These are phyloP conservation scores for Paramecium sexaurelia DNA, from an alignment of 73 alveolate species.

Conservation along the genomic window DNA sequence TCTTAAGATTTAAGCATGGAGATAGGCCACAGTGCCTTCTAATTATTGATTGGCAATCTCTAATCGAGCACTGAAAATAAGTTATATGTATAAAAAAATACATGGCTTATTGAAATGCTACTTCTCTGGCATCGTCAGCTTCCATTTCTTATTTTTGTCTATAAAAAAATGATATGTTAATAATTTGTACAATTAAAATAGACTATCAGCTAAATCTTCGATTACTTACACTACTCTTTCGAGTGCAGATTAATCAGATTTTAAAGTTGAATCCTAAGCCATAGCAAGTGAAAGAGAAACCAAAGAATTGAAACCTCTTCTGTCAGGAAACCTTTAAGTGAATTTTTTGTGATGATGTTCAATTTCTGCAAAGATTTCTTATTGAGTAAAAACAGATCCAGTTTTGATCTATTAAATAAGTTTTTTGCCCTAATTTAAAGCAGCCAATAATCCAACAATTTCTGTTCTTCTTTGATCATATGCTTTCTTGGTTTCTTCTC, in stretches of 20 bases:
- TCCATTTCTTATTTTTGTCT: constrained; percentile 28
- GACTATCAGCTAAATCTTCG: constrained; percentile 46
- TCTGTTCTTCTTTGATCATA: constrained; percentile 53
- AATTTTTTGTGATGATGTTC: constrained; percentile 41
- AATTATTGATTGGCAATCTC: constrained; percentile 18
- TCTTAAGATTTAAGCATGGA: not conserved
- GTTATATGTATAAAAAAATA: not conserved
- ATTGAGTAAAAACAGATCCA: constrained; percentile 10
- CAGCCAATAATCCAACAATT: constrained; percentile 10
- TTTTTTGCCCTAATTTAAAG: constrained; percentile 18
- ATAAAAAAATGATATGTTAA: not conserved
- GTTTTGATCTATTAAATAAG: not conserved
- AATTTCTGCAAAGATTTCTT: constrained; percentile 19
- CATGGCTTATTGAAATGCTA: constrained; percentile 34
- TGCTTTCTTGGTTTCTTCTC: not conserved
- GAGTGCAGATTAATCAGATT: constrained; percentile 22
- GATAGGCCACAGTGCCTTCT: constrained; percentile 38
- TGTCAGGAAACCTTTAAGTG: not conserved
- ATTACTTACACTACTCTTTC: not conserved
- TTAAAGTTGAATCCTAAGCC: constrained; percentile 19
- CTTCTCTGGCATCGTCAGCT: constrained; percentile 58
- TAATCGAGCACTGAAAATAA: not conserved
- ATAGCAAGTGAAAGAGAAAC: constrained; percentile 34
- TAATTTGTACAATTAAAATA: not conserved
- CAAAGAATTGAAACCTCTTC: constrained; percentile 25